Conservation (phyloP, 306 rosid genomes). For the Gillenia trifoliata region DNA sequence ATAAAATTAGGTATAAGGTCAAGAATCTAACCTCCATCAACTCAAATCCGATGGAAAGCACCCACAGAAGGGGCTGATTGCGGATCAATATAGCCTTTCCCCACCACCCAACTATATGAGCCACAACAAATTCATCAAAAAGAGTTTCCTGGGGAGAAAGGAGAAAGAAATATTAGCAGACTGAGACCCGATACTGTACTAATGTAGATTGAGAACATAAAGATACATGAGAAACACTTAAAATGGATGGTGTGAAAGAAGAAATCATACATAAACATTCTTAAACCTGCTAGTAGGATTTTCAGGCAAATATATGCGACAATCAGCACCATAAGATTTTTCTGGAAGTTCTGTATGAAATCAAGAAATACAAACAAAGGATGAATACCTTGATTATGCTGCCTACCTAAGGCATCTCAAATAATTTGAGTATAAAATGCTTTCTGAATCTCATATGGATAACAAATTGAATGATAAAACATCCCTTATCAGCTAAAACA, state of each 20-base stretch:
- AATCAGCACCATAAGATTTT: slow-evolving; percentile 94
- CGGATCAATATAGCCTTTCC: slow-evolving; percentile 98
- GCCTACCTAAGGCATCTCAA: not conserved
- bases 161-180: slow-evolving; percentile 9
- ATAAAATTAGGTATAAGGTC: slow-evolving; percentile 5
- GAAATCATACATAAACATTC: slow-evolving; percentile 98
- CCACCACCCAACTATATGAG: slow-evolving; percentile 99
- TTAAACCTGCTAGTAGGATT: slow-evolving; percentile 93
- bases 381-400: slow-evolving; percentile 5
- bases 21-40: slow-evolving; percentile 72
- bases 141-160: slow-evolving; percentile 62
- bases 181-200: not conserved
- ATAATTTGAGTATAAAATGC: not conserved
- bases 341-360: slow-evolving; percentile 84
- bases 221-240: not conserved
- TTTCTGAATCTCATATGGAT: slow-evolving; percentile 3
- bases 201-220: not conserved
- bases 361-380: slow-evolving; percentile 16
- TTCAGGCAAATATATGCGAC: slow-evolving; percentile 88
- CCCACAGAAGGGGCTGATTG: slow-evolving; percentile 97
- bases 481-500: slow-evolving; percentile 4
- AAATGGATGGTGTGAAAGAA: slow-evolving; percentile 36
- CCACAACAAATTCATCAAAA: slow-evolving; percentile 93
- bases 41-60: slow-evolving; percentile 88
- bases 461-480: slow-evolving; percentile 3